Conservation (phyloP, 371 early-diverging fungal genomes). For the Zychaea mexicana region DNA sequence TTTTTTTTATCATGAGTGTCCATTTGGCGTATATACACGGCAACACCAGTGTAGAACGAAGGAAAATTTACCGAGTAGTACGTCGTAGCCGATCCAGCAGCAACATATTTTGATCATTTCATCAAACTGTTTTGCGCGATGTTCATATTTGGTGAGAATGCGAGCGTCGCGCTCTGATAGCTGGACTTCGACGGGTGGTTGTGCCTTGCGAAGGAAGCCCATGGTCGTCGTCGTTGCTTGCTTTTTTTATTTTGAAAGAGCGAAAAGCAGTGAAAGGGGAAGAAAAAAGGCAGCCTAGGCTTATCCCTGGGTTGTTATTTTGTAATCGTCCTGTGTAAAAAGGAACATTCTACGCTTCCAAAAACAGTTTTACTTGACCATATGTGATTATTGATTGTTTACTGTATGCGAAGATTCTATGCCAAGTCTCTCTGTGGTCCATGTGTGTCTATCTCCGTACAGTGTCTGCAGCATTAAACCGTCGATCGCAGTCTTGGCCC, state of each 20-base stretch:
- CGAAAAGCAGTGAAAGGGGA: background rate
- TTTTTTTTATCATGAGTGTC: background rate
- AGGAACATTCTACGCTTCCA: background rate
- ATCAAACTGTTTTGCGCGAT: constrained; percentile 41
- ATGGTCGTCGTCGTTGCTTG: background rate
- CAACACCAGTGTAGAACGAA: background rate
- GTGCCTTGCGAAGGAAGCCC: background rate
- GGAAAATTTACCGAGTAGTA: constrained; percentile 33
- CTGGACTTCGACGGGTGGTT: constrained; percentile 19
- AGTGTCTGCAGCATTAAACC: no score
- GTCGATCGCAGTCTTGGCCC: no score
- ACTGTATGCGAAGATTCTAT: background rate
- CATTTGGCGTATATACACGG: background rate
- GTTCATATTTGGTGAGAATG: constrained; percentile 40
- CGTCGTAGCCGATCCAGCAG: constrained; percentile 52
- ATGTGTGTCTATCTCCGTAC: no score
- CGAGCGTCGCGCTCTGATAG: constrained; percentile 38
- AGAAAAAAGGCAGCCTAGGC: background rate
- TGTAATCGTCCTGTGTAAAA: background rate
- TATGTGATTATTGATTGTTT: background rate
- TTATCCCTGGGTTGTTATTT: background rate
- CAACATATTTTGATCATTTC: constrained; percentile 49
- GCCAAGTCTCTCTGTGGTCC: no score
- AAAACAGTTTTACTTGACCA: no score
- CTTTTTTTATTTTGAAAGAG: background rate